These are phyloP conservation scores for Phaeosphaeriaceae sp. DNA, from an alignment of 2,329 filamentous ascomycete species.

Conservation along the genomic window DNA sequence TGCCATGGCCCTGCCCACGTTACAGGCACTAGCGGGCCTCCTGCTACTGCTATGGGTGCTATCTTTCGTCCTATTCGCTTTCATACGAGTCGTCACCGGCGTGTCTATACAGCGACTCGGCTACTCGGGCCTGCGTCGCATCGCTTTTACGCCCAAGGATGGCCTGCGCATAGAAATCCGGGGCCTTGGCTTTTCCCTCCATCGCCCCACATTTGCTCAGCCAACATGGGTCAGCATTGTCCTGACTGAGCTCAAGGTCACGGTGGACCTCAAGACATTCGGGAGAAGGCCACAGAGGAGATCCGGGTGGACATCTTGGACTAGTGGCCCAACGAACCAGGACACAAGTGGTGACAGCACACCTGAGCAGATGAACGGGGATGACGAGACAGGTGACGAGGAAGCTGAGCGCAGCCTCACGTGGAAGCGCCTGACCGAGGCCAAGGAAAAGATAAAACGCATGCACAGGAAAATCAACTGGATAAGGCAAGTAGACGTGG, in stretches of 20 bases:
- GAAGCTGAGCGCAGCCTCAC: conserved; percentile 68
- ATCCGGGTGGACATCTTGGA: conserved; percentile 40
- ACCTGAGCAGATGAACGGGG: conserved; percentile 22
- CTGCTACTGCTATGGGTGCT: conserved; percentile 86
- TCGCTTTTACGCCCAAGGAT: conserved; percentile 88
- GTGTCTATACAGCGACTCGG: conserved; percentile 95
- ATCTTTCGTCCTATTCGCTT: conserved; percentile 91
- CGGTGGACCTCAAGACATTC: conserved; percentile 75
- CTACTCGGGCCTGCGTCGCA: conserved; percentile 87
- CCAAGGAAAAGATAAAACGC: conserved; percentile 86
- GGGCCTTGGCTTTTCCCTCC: conserved; percentile 84
- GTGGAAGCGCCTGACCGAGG: conserved; percentile 78
- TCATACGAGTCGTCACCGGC: conserved; percentile 89
- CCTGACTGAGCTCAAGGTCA: conserved; percentile 83
- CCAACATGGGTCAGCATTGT: conserved; percentile 96
- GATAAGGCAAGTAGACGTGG: conserved; percentile 87
- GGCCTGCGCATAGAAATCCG: conserved; percentile 89
- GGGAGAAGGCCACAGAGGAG: conserved; percentile 47
- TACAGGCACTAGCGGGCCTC: conserved; percentile 82
- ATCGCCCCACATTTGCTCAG: conserved; percentile 94
- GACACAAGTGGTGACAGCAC: conserved; percentile 23
- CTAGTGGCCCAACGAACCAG: conserved; percentile 36
- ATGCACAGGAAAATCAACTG: conserved; percentile 87
- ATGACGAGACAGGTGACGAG: conserved; percentile 37
- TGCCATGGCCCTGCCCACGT: conserved; percentile 54